Evolutionary conservation across 306 rosid species (phyloP).

Genomic region (Lathyrus tuberosus): DNA sequence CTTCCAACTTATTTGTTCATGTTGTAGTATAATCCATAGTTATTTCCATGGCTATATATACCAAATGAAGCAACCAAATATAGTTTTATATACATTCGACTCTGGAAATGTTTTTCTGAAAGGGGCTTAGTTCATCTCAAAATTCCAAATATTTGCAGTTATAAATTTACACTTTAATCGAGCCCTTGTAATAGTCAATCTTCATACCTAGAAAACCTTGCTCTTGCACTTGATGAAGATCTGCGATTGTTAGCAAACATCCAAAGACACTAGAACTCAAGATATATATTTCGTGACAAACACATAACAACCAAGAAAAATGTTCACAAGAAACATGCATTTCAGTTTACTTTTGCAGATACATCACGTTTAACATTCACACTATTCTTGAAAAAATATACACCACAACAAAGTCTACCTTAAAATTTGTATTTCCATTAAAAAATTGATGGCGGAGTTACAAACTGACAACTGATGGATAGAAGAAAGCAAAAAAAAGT

Average conservation of each 20-base stretch:
- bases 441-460: neutral
- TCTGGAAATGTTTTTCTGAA: too few species aligned
- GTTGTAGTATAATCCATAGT: too few species aligned
- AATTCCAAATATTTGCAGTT: neutral
- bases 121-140: neutral
- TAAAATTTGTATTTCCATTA: neutral
- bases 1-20: too few species aligned
- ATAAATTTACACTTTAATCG: neutral
- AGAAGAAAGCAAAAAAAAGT: neutral
- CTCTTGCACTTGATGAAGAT: slow-evolving; percentile 23
- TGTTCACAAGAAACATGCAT: neutral
- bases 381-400: neutral
- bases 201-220: neutral
- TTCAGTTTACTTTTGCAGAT: neutral
- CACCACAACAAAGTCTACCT: neutral
- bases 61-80: too few species aligned
- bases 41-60: too few species aligned
- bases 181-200: neutral
- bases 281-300: slow-evolving; percentile 10
- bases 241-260: slow-evolving; percentile 42
- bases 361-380: neutral
- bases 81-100: too few species aligned
- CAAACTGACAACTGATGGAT: too few species aligned
- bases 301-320: slow-evolving; percentile 1
- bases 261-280: slow-evolving; percentile 16